Evolutionary conservation across 176 grass and related monocot genomes (phyloP), one percentile per base, ranked within the genome.

Genomic region (Zoysia pacifica): DNA sequence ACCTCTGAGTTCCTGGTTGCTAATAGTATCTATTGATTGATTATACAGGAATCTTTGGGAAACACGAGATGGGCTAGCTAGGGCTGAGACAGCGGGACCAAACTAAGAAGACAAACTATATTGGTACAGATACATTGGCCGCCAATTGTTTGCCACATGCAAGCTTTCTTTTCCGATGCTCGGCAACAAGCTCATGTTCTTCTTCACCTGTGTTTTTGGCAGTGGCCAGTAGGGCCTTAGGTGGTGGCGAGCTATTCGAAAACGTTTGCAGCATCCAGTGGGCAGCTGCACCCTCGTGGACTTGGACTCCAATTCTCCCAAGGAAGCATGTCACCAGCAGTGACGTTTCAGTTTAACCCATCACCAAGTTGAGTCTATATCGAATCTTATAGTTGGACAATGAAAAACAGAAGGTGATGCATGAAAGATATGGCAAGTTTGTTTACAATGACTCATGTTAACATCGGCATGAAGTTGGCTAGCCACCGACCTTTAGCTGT

Each of bases 301-400:
- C 62, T 20, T 50, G 81, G 50, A 68, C 62, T 66, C 81, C 52
- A 55, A 41, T 78, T 58, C 45, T 13, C 66, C 48, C 28, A 52
- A 69, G 51, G 67, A 76, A 75, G 40, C 53, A 41, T 55, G 45
- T 80, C 70, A 63, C 75, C 62, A 88, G 62, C 81, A 56, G 48
- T 89, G 81, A 84, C 76, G 70, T 69, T 63, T 64, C 55, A 69
- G 63, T 75, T 84, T 65, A 89, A 80, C 87, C 37, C 70, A 65
- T 84, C 28, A 59, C 11, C 12, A 42, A 84, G 76, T 71, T 56
- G 81, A 80, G 48, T n/a, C 40, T 52, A 43, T 64, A 80, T 76
- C 76, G 62, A 18, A 65, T 42, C 55, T 40, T 36, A 49, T 14
- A 37, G 65, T 41, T 78, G 81, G 76, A 6, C 48, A 70, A 52